These are phyloP conservation scores for Penicillium verhagenii DNA, from an alignment of 495 filamentous ascomycete species.

Conservation along the genomic window DNA sequence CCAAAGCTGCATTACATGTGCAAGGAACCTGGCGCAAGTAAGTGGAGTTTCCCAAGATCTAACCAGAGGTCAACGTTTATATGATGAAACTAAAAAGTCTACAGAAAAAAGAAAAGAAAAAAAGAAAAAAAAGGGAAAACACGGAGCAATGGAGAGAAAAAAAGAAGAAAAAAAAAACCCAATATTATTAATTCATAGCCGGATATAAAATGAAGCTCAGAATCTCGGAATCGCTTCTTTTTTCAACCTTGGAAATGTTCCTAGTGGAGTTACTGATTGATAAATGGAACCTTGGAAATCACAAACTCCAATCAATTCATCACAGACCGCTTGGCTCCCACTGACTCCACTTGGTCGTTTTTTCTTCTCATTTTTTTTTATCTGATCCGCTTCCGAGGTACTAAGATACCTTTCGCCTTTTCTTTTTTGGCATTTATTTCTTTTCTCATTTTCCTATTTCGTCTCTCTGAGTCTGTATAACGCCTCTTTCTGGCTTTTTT, in stretches of 20 bases:
- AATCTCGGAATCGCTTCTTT: neutral
- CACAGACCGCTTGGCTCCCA: neutral
- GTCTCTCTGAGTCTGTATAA: neutral
- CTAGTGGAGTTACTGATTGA: conserved; percentile 30
- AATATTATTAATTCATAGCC: neutral
- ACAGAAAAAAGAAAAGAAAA: too few relatives aligned
- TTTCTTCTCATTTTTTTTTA: conserved; percentile 27
- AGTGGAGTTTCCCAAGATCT: neutral
- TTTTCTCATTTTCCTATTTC: conserved; percentile 8
- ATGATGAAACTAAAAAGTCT: too few relatives aligned
- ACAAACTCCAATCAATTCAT: conserved; percentile 1
- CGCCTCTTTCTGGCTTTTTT: conserved; percentile 2
- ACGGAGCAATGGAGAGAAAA: neutral
- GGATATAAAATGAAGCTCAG: neutral
- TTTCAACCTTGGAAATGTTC: neutral
- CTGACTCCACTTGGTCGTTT: conserved; percentile 1
- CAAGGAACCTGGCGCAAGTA: conserved; percentile 10
- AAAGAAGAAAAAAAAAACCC: conserved; percentile 1
- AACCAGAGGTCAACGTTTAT: neutral
- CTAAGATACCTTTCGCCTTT: too few relatives aligned
- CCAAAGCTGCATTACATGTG: conserved; percentile 5
- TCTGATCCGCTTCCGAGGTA: conserved; percentile 26
- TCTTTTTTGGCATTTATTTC: too few relatives aligned
- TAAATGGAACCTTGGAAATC: conserved; percentile 23
- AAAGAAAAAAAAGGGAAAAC: too few relatives aligned